phyloP scores from a whole-genome alignment of 257 asterid species.

The Ilex asprella region DNA sequence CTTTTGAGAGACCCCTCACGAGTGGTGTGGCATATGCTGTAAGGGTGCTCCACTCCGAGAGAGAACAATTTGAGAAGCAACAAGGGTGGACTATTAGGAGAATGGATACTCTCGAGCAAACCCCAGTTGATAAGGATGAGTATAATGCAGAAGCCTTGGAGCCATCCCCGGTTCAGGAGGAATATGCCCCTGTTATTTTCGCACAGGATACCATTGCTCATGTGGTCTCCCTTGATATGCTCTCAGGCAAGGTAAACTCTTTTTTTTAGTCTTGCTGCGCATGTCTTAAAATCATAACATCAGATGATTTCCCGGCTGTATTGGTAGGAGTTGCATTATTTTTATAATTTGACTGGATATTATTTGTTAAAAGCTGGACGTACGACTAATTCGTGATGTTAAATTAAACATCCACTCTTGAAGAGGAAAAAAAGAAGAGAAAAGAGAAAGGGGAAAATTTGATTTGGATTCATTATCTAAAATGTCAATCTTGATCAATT shows the following conservation, averaged over 20 bases:
- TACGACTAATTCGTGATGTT: no score
- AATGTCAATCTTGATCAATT: neutral
- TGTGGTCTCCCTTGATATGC: constrained; percentile 86
- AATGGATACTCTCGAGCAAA: constrained; percentile 73
- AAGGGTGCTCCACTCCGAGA: constrained; percentile 72
- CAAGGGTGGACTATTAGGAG: constrained; percentile 91
- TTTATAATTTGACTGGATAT: no score
- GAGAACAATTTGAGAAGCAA: constrained; percentile 70
- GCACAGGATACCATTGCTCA: constrained; percentile 97
- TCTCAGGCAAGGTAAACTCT: constrained; percentile 82
- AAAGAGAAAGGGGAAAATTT: constrained; percentile 4
- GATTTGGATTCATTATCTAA: neutral
- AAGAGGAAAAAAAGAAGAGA: neutral
- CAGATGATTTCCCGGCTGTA: neutral
- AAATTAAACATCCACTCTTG: neutral
- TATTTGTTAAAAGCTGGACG: no score
- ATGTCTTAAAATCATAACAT: neutral
- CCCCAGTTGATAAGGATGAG: constrained; percentile 90
- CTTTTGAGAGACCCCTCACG: constrained; percentile 96
- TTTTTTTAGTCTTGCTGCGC: neutral
- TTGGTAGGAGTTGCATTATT: neutral
- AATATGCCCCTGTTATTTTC: constrained; percentile 93
- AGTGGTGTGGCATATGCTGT: constrained; percentile 99
- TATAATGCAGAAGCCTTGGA: constrained; percentile 60
- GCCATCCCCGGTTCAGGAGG: constrained; percentile 82